Conservation (phyloP, 345 rosid species). For the Arabidopsis thaliana region TAIR10.1 NC_003070.9:11193501-11194000, state of each 20-base stretch:
- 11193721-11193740: constrained; percentile 31
- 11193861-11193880: constrained; percentile 12
- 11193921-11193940: background rate
- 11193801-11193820: constrained; percentile 36
- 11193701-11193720: constrained; percentile 26
- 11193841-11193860: background rate
- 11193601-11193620: constrained; percentile 40
- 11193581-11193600: constrained; percentile 14
- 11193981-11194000: background rate
- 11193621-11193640: background rate
- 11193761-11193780: constrained; percentile 37
- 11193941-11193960: background rate
- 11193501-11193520: too few relatives aligned
- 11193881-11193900: constrained; percentile 28
- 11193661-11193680: constrained; percentile 31
- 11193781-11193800: constrained; percentile 24
- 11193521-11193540: background rate
- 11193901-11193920: constrained; percentile 30
- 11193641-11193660: constrained; percentile 32
- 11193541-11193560: constrained; percentile 7
- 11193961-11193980: constrained; percentile 3
- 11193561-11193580: background rate
- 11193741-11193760: background rate
- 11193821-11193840: constrained; percentile 26
- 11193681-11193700: constrained; percentile 46